These are phyloP conservation scores for Trichaptum fuscoviolaceum DNA, from an alignment of 768 basidiomycete genomes.

Conservation along the genomic window DNA sequence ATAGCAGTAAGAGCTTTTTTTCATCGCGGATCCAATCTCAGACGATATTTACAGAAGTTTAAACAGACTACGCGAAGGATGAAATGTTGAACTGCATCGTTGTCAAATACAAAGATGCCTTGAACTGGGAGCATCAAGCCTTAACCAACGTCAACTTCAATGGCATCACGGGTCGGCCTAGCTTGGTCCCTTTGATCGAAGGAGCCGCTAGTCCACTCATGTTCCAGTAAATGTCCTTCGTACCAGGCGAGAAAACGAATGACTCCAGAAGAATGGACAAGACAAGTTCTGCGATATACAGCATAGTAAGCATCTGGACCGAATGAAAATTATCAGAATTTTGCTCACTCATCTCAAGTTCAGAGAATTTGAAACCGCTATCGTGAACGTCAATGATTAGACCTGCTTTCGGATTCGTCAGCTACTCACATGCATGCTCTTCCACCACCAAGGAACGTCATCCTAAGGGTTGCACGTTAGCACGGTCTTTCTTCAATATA, in stretches of 20 bases:
- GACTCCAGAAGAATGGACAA: slow-evolving; percentile 22
- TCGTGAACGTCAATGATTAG: neutral
- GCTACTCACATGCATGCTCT: slow-evolving; percentile 18
- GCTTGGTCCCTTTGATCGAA: slow-evolving; percentile 11
- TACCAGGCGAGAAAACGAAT: slow-evolving; percentile 24
- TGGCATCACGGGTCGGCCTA: neutral
- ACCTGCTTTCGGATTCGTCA: neutral
- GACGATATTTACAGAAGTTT: no score
- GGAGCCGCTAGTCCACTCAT: slow-evolving; percentile 24
- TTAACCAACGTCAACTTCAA: neutral
- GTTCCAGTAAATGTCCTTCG: slow-evolving; percentile 28
- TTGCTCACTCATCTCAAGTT: slow-evolving; percentile 38
- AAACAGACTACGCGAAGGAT: no score
- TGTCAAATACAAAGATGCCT: no score
- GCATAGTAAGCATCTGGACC: neutral
- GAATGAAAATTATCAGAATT: neutral
- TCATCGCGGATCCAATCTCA: no score
- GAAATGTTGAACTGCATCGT: no score
- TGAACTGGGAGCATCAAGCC: neutral
- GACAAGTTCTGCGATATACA: slow-evolving; percentile 25
- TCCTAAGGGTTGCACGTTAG: slow-evolving; percentile 9
- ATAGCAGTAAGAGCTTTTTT: no score
- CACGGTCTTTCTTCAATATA: neutral
- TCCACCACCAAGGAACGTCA: slow-evolving; percentile 21
- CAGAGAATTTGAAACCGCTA: slow-evolving; percentile 40